These are phyloP conservation scores for Pythium aristosporum DNA, from an alignment of 352 stramenopile genomes.

Conservation along the genomic window DNA sequence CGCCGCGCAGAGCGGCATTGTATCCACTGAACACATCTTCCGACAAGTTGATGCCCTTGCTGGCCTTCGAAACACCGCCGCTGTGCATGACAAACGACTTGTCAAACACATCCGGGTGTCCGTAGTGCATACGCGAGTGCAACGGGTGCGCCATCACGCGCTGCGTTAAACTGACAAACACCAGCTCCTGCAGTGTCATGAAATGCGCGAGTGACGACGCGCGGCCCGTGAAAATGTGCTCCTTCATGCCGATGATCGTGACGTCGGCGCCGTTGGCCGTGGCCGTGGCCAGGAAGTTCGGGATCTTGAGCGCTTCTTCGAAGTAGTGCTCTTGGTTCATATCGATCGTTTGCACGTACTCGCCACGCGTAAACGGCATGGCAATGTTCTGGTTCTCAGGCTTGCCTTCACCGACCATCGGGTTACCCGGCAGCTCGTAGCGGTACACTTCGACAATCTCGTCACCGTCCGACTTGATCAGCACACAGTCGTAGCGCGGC, in stretches of 20 bases:
- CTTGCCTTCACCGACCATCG: slow-evolving; percentile 83
- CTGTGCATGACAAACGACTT: slow-evolving; percentile 87
- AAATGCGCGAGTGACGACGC: slow-evolving; percentile 84
- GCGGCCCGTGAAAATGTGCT: slow-evolving; percentile 88
- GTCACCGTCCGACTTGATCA: slow-evolving; percentile 82
- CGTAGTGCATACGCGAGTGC: slow-evolving; percentile 85
- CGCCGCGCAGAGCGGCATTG: slow-evolving; percentile 75
- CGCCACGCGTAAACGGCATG: slow-evolving; percentile 81
- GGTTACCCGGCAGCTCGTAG: slow-evolving; percentile 82
- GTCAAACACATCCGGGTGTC: slow-evolving; percentile 87
- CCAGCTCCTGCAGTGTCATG: slow-evolving; percentile 86
- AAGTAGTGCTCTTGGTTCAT: slow-evolving; percentile 92
- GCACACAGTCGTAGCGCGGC: slow-evolving; percentile 77
- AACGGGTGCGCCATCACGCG: slow-evolving; percentile 77
- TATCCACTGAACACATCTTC: slow-evolving; percentile 90
- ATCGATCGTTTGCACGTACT: slow-evolving; percentile 90
- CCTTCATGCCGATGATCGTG: slow-evolving; percentile 87
- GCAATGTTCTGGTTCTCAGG: slow-evolving; percentile 89
- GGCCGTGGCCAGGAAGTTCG: slow-evolving; percentile 81
- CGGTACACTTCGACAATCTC: slow-evolving; percentile 88
- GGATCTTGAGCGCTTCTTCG: slow-evolving; percentile 88
- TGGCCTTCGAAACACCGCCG: slow-evolving; percentile 84
- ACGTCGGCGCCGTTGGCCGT: slow-evolving; percentile 67
- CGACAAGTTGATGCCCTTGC: slow-evolving; percentile 87
- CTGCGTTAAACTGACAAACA: slow-evolving; percentile 87